Conservation (phyloP, 2,329 filamentous ascomycete species). For the Microsporum canis region DNA sequence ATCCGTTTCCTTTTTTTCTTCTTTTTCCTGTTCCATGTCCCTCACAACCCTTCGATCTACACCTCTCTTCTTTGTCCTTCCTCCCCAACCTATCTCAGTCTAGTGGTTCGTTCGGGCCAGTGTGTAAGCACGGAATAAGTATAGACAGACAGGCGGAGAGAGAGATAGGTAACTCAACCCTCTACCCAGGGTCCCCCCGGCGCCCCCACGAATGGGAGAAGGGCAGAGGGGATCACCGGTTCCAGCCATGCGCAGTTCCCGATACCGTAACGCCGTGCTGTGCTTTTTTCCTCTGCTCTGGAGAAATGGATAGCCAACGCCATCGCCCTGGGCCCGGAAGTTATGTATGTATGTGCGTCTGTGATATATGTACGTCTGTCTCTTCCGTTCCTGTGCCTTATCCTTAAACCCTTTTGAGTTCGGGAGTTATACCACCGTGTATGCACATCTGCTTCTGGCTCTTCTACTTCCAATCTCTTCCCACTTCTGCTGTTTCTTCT, state of each 20-base stretch:
- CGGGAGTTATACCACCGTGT: background rate
- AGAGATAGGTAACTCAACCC: background rate
- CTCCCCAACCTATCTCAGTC: background rate
- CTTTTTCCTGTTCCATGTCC: background rate
- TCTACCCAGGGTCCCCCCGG: background rate
- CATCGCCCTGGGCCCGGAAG: conserved; percentile 1
- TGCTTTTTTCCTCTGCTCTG: background rate
- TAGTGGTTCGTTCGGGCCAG: background rate
- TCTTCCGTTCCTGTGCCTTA: background rate
- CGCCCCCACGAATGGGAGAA: background rate
- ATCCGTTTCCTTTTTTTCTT: background rate
- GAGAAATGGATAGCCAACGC: background rate
- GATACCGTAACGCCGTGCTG: background rate
- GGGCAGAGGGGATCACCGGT: background rate
- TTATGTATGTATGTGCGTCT: background rate
- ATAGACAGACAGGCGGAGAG: background rate
- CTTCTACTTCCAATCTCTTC: background rate
- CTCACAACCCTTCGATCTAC: background rate
- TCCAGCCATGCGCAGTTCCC: background rate
- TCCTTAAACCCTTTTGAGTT: conserved; percentile 1
- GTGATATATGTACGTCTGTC: background rate
- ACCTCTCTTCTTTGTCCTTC: background rate
- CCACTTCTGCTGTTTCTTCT: background rate
- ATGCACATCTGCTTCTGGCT: background rate
- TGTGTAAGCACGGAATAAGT: background rate